Base-by-base conservation (phyloP, 305 asterid genomes). In the Petunia hybrid region DNA sequence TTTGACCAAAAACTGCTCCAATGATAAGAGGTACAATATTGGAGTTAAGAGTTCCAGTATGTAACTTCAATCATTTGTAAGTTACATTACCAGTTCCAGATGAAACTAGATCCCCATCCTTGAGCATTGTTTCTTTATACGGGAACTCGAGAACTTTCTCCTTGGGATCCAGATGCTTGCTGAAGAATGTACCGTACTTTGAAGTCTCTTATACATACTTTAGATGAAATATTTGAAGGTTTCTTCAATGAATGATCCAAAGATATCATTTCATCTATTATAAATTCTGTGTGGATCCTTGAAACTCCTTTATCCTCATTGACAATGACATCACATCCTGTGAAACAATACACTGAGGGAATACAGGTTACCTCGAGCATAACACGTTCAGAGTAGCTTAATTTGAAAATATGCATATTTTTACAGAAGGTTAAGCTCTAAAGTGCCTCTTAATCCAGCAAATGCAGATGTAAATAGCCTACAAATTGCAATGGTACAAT, bases 221-320 rank as follows among this genome's bases (percentile, higher is more conserved):
- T 85, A 75, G 93, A 92, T 68, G 90, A 77, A 77, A 76, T 79
- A 67, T 82, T 75, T 76, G 88, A 86, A 69, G 89, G 80, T 83
- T 87, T 89, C 82, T 85, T 89, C 79, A 76, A 79, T 66, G 83
- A 77, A 67, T 78, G 83, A 84, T 92, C 93, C 83, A 91, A 82
- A 86, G 88, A 89, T 80, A 85, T 83, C 98, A 96, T 96, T 87
- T 91, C 97, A 85, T 93, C 96, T 39, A 96, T 85, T 84, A 91
- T 79, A 84, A 94, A 89, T 89, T 96, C 99, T 6, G 99, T 95
- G 84, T 96, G 99, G 85, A 94, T 85, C 93, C 98, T 93, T 45
- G 99, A 96, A 82, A 96, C 98, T 39, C 97, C 97, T 89, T 93
- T 96, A 84, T 96, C 99, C 83, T 90, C 93, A 79, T 89, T 92